Evolutionary conservation across 192 early-diverging fungal genomes (phyloP).

Genomic region (Coemansia sp.): DNA sequence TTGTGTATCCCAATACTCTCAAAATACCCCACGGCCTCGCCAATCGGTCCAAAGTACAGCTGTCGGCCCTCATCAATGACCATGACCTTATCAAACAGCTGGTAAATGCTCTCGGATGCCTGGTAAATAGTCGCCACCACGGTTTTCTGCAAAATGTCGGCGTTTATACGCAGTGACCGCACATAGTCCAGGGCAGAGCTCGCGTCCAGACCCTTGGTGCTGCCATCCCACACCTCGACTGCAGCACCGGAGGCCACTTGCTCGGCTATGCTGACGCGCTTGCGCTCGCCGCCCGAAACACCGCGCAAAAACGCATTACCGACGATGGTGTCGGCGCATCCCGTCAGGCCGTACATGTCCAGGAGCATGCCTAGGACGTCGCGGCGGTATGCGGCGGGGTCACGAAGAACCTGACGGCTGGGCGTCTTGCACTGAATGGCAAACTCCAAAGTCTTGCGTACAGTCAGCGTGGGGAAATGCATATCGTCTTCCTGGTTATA

Average conservation of each 20-base stretch:
- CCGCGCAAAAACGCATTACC: slow-evolving; percentile 65
- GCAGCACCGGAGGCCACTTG: slow-evolving; percentile 60
- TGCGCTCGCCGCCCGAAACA: slow-evolving; percentile 70
- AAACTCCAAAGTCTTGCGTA: slow-evolving; percentile 79
- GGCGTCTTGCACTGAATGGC: slow-evolving; percentile 75
- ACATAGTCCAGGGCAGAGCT: slow-evolving; percentile 70
- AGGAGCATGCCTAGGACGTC: slow-evolving; percentile 54
- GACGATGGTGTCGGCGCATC: slow-evolving; percentile 60
- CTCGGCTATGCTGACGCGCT: slow-evolving; percentile 64
- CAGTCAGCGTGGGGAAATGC: slow-evolving; percentile 77
- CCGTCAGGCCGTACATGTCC: slow-evolving; percentile 61
- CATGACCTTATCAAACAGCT: slow-evolving; percentile 72
- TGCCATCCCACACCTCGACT: slow-evolving; percentile 65
- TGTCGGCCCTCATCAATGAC: slow-evolving; percentile 69
- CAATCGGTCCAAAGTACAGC: slow-evolving; percentile 70
- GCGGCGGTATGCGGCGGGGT: slow-evolving; percentile 61
- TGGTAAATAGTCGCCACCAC: slow-evolving; percentile 66
- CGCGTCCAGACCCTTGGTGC: slow-evolving; percentile 65
- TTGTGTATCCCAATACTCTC: slow-evolving; percentile 63
- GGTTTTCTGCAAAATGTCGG: slow-evolving; percentile 67
- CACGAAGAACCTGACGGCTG: slow-evolving; percentile 60
- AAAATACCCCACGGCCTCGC: slow-evolving; percentile 66
- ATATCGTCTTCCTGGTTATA: slow-evolving; percentile 66
- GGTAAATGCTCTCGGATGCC: slow-evolving; percentile 78
- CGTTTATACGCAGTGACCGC: slow-evolving; percentile 69